phyloP scores from a whole-genome alignment of 2,329 filamentous ascomycete species.

The Aspergillus ochraceus region DNA sequence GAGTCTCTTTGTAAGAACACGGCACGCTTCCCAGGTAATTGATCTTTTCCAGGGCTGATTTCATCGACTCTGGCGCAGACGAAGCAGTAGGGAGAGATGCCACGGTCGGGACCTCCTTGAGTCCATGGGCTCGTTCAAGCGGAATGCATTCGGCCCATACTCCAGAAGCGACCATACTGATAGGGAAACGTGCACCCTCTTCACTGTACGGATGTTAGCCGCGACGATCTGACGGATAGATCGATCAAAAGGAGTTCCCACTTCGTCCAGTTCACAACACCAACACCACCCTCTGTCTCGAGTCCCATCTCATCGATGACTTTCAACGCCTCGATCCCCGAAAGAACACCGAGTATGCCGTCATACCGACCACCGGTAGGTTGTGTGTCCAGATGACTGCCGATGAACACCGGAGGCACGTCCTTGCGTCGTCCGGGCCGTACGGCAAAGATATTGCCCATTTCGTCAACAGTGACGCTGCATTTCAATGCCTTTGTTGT shows the following conservation, averaged over 20 bases:
- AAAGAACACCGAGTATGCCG: constrained; percentile 72
- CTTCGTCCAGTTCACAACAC: constrained; percentile 63
- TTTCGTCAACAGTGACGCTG: constrained; percentile 66
- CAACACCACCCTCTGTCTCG: constrained; percentile 69
- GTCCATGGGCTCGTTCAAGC: constrained; percentile 60
- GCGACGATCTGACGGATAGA: not conserved
- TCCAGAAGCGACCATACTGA: constrained; percentile 71
- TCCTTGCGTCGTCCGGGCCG: constrained; percentile 60
- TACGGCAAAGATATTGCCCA: constrained; percentile 80
- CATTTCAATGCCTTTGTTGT: constrained; percentile 66
- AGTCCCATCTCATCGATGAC: constrained; percentile 66
- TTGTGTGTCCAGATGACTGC: constrained; percentile 69
- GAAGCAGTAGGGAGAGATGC: constrained; percentile 46
- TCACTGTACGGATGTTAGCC: constrained; percentile 53
- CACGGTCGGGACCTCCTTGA: constrained; percentile 59
- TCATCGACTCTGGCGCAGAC: constrained; percentile 62
- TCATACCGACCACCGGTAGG: constrained; percentile 49
- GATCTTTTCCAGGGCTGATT: constrained; percentile 68
- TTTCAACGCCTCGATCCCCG: constrained; percentile 71
- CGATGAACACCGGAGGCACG: constrained; percentile 66
- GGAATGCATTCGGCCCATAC: constrained; percentile 73
- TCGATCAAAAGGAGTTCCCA: constrained; percentile 12
- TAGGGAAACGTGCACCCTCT: constrained; percentile 77
- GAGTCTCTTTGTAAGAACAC: constrained; percentile 59
- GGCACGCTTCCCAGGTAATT: constrained; percentile 64